These are phyloP conservation scores for Cladophialophora carrionii DNA, from an alignment of 2,329 filamentous ascomycete species.

Conservation along the genomic window DNA sequence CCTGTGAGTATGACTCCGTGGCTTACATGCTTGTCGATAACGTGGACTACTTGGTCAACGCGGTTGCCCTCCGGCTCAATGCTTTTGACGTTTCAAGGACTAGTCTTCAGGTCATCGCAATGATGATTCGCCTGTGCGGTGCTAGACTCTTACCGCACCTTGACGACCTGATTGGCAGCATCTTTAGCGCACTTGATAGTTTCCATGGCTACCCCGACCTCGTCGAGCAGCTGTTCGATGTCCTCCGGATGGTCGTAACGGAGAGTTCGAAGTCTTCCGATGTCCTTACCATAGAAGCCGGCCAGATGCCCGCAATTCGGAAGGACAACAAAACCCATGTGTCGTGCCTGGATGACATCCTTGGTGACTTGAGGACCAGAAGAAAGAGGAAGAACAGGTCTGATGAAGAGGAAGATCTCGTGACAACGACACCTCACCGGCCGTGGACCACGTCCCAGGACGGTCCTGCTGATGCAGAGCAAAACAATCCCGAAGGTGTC, in stretches of 20 bases:
- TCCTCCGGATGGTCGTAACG: slow-evolving; percentile 79
- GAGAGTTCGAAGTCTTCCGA: slow-evolving; percentile 69
- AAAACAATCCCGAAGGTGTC: slow-evolving; percentile 21
- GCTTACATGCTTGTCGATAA: slow-evolving; percentile 84
- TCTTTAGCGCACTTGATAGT: slow-evolving; percentile 90
- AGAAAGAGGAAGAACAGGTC: slow-evolving; percentile 41
- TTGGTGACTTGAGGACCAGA: slow-evolving; percentile 43
- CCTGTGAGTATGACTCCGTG: slow-evolving; percentile 74
- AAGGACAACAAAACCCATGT: slow-evolving; percentile 41
- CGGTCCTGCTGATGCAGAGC: slow-evolving; percentile 35
- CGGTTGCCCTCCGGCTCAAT: slow-evolving; percentile 84
- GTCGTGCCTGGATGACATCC: slow-evolving; percentile 43
- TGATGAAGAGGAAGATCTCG: slow-evolving; percentile 36
- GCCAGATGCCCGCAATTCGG: slow-evolving; percentile 39
- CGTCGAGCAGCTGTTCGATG: slow-evolving; percentile 81
- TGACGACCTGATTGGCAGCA: slow-evolving; percentile 86
- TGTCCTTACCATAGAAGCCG: slow-evolving; percentile 49
- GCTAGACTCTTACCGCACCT: slow-evolving; percentile 80
- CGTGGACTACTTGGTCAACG: slow-evolving; percentile 95
- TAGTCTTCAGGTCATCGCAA: slow-evolving; percentile 83
- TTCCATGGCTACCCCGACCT: slow-evolving; percentile 90
- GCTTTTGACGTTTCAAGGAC: slow-evolving; percentile 90
- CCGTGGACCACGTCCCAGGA: slow-evolving; percentile 38
- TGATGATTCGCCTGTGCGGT: slow-evolving; percentile 91
- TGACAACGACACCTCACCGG: slow-evolving; percentile 35